phyloP scores from a whole-genome alignment of 805 yeast species.

The Wickerhamiella slavikovae region DNA sequence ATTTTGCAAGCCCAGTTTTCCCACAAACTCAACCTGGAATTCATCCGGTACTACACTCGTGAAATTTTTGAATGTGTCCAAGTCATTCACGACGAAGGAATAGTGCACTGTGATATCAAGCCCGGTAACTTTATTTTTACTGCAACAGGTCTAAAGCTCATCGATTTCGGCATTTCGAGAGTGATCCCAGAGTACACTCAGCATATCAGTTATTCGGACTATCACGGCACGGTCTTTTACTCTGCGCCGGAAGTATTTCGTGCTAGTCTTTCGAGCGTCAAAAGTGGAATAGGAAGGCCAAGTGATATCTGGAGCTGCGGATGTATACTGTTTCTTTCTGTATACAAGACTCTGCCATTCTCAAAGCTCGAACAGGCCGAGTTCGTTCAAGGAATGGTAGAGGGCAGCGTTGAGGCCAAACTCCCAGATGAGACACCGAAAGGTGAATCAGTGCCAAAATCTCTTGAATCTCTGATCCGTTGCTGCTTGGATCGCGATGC shows the following conservation, averaged over 20 bases:
- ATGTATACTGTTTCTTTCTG: conserved; percentile 86
- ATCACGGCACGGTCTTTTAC: conserved; percentile 86
- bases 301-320: conserved; percentile 98
- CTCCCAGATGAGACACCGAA: neutral
- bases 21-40: conserved; percentile 39
- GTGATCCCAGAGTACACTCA: conserved; percentile 83
- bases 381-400: conserved; percentile 21
- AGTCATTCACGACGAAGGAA: conserved; percentile 72
- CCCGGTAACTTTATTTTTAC: conserved; percentile 38
- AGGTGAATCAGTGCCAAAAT: neutral
- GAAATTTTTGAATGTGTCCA: conserved; percentile 67
- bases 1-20: conserved; percentile 39
- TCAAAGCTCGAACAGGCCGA: neutral
- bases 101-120: conserved; percentile 65
- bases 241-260: conserved; percentile 92
- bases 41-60: conserved; percentile 57
- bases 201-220: conserved; percentile 71
- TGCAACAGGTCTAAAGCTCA: conserved; percentile 61
- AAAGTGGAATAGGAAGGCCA: conserved; percentile 70
- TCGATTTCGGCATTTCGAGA: conserved; percentile 76
- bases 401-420: neutral
- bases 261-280: conserved; percentile 22
- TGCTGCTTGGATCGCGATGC: neutral
- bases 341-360: conserved; percentile 84
- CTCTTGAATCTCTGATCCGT: neutral